A percentile compares a stretch with the other conserved stretches of the same genome.
Conservation (phyloP, 2,329 filamentous ascomycete species). For the Fusarium sp. region DNA sequence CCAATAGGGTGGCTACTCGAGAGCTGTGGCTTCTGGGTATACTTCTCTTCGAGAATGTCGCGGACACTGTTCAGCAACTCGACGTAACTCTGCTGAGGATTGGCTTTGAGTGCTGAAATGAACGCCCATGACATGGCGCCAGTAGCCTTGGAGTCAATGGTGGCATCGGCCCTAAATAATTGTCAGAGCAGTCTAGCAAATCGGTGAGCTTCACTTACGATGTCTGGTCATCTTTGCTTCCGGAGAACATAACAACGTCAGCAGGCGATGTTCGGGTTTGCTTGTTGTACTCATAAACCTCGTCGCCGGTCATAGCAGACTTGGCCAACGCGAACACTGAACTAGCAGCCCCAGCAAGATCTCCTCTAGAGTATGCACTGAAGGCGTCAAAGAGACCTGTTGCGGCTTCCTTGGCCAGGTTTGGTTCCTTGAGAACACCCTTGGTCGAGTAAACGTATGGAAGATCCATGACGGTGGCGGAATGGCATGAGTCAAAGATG, state of each 20-base stretch:
- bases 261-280: slow-evolving; percentile 93
- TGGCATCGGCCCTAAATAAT: slow-evolving; percentile 80
- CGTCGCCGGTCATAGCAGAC: slow-evolving; percentile 83
- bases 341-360: slow-evolving; percentile 82
- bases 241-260: slow-evolving; percentile 98
- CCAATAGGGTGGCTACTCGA: slow-evolving; percentile 96
- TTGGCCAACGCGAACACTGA: slow-evolving; percentile 89
- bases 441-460: slow-evolving; percentile 86
- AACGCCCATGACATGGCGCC: slow-evolving; percentile 99
- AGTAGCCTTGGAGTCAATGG: slow-evolving; percentile 87
- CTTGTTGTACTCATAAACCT: slow-evolving; percentile 81
- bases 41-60: slow-evolving; percentile 86
- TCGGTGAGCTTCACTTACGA: slow-evolving; percentile 61
- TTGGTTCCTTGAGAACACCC: slow-evolving; percentile 83
- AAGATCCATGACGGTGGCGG: slow-evolving; percentile 79
- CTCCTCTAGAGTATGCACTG: slow-evolving; percentile 82
- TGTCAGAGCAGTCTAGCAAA: slow-evolving; percentile 31
- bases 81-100: slow-evolving; percentile 95
- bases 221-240: slow-evolving; percentile 95
- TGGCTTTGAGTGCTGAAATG: slow-evolving; percentile 89
- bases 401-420: slow-evolving; percentile 82
- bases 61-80: slow-evolving; percentile 95
- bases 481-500: slow-evolving; percentile 86
- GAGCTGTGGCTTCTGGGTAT: slow-evolving; percentile 93
- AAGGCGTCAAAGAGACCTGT: slow-evolving; percentile 78